Evolutionary conservation across 2,329 filamentous ascomycete genomes (phyloP).

Genomic region (Colletotrichum lupini): DNA sequence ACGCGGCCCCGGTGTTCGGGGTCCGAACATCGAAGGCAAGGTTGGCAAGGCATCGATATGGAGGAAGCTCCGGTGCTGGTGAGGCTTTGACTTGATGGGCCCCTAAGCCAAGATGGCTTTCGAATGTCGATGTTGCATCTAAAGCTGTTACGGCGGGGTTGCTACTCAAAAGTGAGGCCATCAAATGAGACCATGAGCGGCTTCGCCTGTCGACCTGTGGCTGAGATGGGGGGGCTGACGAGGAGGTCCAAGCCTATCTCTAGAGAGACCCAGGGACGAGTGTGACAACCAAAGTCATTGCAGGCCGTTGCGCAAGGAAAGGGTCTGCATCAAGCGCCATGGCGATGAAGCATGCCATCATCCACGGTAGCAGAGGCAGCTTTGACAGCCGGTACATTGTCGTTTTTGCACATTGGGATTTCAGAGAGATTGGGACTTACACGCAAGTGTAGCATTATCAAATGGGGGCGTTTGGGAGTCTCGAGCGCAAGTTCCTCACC

Average conservation of each 20-base stretch:
- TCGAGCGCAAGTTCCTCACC: background rate
- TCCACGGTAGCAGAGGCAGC: background rate
- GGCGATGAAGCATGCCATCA: conserved; percentile 10
- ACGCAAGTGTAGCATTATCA: background rate
- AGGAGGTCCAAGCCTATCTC: background rate
- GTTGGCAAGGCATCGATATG: conserved; percentile 61
- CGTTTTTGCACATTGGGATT: background rate
- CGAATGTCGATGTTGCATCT: background rate
- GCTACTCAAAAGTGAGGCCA: background rate
- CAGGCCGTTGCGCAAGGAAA: background rate
- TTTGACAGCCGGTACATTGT: conserved; percentile 28
- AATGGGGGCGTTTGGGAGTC: background rate
- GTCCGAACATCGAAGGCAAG: conserved; percentile 55
- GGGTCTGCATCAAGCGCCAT: conserved; percentile 17
- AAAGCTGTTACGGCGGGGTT: background rate
- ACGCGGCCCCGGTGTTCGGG: conserved; percentile 57
- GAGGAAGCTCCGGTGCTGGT: conserved; percentile 69
- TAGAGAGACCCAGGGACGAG: background rate
- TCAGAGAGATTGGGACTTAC: background rate
- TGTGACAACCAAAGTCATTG: background rate
- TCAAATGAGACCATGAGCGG: background rate
- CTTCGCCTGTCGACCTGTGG: background rate
- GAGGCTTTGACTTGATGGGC: background rate
- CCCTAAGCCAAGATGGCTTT: no score
- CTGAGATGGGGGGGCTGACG: background rate